Evolutionary conservation across 208 protist species (phyloP).

Genomic region (Trypanosoma melophagium): DNA sequence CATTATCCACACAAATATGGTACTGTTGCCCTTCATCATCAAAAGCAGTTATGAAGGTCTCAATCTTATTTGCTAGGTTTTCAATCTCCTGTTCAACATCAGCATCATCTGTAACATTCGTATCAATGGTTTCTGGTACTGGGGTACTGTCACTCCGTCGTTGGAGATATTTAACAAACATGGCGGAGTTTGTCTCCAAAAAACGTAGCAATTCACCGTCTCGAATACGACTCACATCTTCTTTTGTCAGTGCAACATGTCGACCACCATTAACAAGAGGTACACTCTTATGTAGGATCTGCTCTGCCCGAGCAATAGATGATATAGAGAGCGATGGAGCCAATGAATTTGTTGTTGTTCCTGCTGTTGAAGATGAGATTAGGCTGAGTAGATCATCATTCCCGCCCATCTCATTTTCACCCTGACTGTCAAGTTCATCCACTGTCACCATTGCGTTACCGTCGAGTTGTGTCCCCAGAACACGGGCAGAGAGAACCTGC

Average conservation of each 20-base stretch:
- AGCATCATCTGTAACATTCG: not conserved
- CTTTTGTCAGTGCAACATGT: slow-evolving; percentile 44
- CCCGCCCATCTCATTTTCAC: not conserved
- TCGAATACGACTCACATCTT: slow-evolving; percentile 58
- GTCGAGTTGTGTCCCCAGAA: slow-evolving; percentile 26
- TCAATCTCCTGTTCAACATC: slow-evolving; percentile 52
- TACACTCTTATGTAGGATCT: slow-evolving; percentile 44
- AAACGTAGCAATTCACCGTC: slow-evolving; percentile 62
- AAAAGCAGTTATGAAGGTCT: slow-evolving; percentile 83
- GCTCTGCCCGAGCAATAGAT: slow-evolving; percentile 52
- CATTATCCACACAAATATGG: slow-evolving; percentile 48
- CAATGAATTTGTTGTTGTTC: slow-evolving; percentile 1
- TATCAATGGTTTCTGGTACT: not conserved
- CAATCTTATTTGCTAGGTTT: slow-evolving; percentile 51
- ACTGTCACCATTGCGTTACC: not conserved
- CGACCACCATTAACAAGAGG: slow-evolving; percentile 46
- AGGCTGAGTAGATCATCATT: slow-evolving; percentile 18
- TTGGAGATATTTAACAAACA: slow-evolving; percentile 39
- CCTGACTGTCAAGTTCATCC: not conserved
- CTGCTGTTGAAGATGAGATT: slow-evolving; percentile 1
- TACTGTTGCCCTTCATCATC: slow-evolving; percentile 78
- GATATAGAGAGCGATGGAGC: slow-evolving; percentile 36
- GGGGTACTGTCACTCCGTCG: not conserved
- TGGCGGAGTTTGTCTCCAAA: slow-evolving; percentile 39
- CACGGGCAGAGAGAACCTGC: slow-evolving; percentile 45